Evolutionary conservation across 345 rosid species (phyloP), one percentile per base, ranked within the genome.

Genomic region (Noccaea bulbosa): DNA sequence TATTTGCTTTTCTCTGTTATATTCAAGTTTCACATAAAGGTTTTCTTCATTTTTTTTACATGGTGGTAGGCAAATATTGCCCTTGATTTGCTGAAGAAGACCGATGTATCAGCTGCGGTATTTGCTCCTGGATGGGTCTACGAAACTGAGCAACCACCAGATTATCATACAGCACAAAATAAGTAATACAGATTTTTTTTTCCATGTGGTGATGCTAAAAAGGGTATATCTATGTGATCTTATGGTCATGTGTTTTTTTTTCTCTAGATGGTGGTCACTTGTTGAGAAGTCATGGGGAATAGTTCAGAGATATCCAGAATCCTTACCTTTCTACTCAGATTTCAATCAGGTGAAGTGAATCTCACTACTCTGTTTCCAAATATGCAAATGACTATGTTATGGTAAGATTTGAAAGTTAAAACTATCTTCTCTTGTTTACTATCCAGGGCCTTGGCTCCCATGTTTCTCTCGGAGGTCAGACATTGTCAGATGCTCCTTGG

Each of bases 71-170:
- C 88, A 73, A 82, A 78, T 72, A 86, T 81, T 70, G 97, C 95
- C 5, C 93, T 90, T 57, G 90, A 92, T 74, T 66, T 84, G 70
- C 53, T 90, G 40, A 92, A 87, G 86, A 78, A 70, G 47, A 82
- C 53, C 41, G 62, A 82, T 55, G 90, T 92, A 12, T 92, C 98
- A 48, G 88, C 96, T 66, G 95, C 96, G 11, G 24, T 90, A 55
- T 92, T 88, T 83, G 95, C 98, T 84, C 98, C 98, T 56, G 97
- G 90, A 72, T 92, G 97, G 95, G 67, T 90, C 11, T 87, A 88
- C 16, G 88, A 92, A 77, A 84, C 85, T 0, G 63, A 83, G 14
- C 95, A 90, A 51, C 82, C 80, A 9, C 96, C 95, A 4, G 87
- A 90, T 78, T 90, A 84, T 73, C 54, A 24, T 62, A 88, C 90